Evolutionary conservation across 345 rosid species (phyloP).

Genomic region (Populus nigra): DNA sequence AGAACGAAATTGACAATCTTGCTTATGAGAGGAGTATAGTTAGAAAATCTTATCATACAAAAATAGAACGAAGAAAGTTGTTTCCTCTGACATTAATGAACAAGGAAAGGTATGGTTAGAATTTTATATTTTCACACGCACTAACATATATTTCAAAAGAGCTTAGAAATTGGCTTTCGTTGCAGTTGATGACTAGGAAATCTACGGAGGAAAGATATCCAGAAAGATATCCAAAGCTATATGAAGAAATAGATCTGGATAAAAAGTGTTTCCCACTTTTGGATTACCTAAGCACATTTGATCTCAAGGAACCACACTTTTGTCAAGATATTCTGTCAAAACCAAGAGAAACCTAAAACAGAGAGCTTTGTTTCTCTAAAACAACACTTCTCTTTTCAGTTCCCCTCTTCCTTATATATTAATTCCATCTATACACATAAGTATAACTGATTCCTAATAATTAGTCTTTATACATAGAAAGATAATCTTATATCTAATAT

Average conservation of each 20-base stretch:
- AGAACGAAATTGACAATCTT: too few relatives aligned
- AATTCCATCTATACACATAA: too few relatives aligned
- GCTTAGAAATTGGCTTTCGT: slow-evolving; percentile 17
- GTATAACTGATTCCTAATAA: too few relatives aligned
- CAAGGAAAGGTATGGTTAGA: slow-evolving; percentile 46
- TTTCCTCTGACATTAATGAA: slow-evolving; percentile 35
- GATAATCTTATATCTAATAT: too few relatives aligned
- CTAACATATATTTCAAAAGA: background rate
- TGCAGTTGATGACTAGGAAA: slow-evolving; percentile 45
- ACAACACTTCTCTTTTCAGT: too few relatives aligned
- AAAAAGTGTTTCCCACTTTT: slow-evolving; percentile 83
- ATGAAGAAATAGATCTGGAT: slow-evolving; percentile 72
- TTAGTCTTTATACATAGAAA: too few relatives aligned
- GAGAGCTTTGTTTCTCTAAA: too few relatives aligned
- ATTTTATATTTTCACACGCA: slow-evolving; percentile 9
- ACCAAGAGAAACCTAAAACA: too few relatives aligned
- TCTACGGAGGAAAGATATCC: slow-evolving; percentile 46
- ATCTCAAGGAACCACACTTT: slow-evolving; percentile 61
- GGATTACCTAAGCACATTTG: slow-evolving; percentile 74
- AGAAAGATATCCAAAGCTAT: slow-evolving; percentile 50
- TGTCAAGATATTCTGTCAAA: too few relatives aligned
- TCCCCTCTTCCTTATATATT: too few relatives aligned
- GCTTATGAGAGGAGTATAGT: slow-evolving; percentile 20
- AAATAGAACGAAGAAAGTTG: slow-evolving; percentile 26
- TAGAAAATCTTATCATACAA: slow-evolving; percentile 19